Evolutionary conservation across 139 green algal species (phyloP).

Genomic region (Tetradesmus lagerheimii): DNA sequence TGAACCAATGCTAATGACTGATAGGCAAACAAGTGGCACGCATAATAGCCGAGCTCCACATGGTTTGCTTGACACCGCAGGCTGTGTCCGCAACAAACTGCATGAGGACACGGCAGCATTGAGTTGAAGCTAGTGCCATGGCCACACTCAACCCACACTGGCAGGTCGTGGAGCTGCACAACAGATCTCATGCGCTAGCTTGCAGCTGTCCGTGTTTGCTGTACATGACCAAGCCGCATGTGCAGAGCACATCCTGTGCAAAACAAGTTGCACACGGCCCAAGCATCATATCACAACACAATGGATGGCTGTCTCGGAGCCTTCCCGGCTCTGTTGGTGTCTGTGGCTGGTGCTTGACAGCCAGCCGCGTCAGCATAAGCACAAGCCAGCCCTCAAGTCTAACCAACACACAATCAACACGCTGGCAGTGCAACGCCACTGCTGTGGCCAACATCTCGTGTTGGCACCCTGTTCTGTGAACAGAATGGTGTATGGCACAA

Average conservation of each 20-base stretch:
- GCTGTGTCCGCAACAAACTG: too few relatives aligned
- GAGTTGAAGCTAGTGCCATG: too few relatives aligned
- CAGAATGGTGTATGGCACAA: conserved; percentile 3
- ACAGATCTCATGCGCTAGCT: too few relatives aligned
- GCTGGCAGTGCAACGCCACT: not conserved
- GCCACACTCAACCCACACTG: too few relatives aligned
- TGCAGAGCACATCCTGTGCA: not conserved
- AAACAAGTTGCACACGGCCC: not conserved
- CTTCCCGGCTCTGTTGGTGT: not conserved
- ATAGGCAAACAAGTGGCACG: too few relatives aligned
- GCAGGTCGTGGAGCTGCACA: too few relatives aligned
- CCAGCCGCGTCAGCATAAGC: not conserved
- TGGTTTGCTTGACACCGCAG: too few relatives aligned
- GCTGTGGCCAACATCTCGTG: not conserved
- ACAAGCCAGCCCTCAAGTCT: not conserved
- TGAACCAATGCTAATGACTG: too few relatives aligned
- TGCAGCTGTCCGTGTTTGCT: not conserved
- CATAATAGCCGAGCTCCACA: too few relatives aligned
- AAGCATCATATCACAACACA: not conserved
- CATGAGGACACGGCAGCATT: too few relatives aligned
- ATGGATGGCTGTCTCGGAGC: not conserved
- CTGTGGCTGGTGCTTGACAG: not conserved
- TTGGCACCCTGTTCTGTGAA: not conserved
- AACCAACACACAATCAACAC: not conserved
- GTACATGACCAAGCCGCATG: not conserved